Base-by-base conservation (phyloP, 2,329 filamentous ascomycete genomes). In the Sphaerulina vaccinii region DNA sequence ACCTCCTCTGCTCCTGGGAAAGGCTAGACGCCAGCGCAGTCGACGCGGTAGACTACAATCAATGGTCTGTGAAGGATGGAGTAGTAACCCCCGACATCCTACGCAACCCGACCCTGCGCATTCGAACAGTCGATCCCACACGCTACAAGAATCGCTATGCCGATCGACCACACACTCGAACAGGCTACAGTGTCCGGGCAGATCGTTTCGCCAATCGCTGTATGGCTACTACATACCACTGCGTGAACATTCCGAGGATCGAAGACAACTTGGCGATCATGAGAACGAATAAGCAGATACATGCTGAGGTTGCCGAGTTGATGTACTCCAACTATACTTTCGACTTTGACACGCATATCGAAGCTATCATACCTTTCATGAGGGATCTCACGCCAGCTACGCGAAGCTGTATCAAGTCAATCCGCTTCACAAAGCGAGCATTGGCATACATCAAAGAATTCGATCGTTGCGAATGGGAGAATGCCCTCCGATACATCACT, bases 281-380 rank as follows among this genome's bases (percentile, higher is more conserved):
- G 22, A 54, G 62, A 16, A 56, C 59, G 2, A 68, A 64, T 53
- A 70, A 71, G 35, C 71, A 72, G 48, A 70, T 83, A 44, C 73
- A 84, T 64, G 70, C 73, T 52, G 82, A 85, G 64, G 77, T 79
- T n/a, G 70, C 77, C 3, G 73, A 78, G 51, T 64, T 81, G 13
- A 70, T 86, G 3, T 86, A 85, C 66, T 72, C 71, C 6, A 70
- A 65, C 49, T 79, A 83, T 63, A 71, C 71, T 0, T 85, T 85
- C 65, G 76, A 79, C 60, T 86, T 86, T 64, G 78, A 77, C 55
- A 73, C 74, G 41, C 74, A 81, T 66, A 72, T 85, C 57, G 82
- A 85, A 66, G 80, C 82, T 13, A 74, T 82, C 5, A 73, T 78
- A 1, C 80, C 82, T 0, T 85, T 85, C 63, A 70, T 86, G 33